Base-by-base conservation (phyloP, 208 protist species). In the Crithidia thermophila region DNA sequence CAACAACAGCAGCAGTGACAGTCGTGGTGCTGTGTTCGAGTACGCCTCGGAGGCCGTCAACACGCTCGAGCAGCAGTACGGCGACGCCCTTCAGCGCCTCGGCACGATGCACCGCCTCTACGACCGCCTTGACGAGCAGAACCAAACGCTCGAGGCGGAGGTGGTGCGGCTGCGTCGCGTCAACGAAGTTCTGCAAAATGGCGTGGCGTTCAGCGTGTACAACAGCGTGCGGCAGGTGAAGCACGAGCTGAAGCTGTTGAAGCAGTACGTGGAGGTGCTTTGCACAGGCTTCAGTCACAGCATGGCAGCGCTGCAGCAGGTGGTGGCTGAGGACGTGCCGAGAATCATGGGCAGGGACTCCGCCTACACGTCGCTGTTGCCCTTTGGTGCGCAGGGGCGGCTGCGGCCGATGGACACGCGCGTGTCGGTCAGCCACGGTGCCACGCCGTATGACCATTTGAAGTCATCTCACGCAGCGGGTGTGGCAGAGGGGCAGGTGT, bases 21-120 rank as follows among this genome's bases (percentile, higher is more conserved):
- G 36, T 21, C 28, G 40, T 33, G 28, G 49, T n/a, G 47, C 47
- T 6, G 20, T 67, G 40, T 63, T 69, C 52, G 59, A 68, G 21
- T 69, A 62, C 59, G 53, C 79, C 28, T 79, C 70, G 16, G 63
- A 82, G 42, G 72, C 77, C 53, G 81, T 81, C 31, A 70, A 55
- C 45, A 68, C 67, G 13, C 74, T 87, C 1, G 77, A 87, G 67
- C 69, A 75, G 46, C 81, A 79, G 53, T 84, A 81, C 36, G 52
- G 43, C 23, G 63, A 61, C 3, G 62, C 81, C 25, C 62, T 84
- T 20, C 81, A 79, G 74, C 74, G 68, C 23, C 68, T 75, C 42
- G n/a, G n/a, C n/a, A 67, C 45, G 56, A 75, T 75, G 68, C 68
- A 75, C 34, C 68, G 68, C 36, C 68, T 77, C 14, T 70, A 77